Evolutionary conservation across 2,329 filamentous ascomycete species (phyloP), one percentile per base, ranked within the genome.

Genomic region (Davidsoniella australis): DNA sequence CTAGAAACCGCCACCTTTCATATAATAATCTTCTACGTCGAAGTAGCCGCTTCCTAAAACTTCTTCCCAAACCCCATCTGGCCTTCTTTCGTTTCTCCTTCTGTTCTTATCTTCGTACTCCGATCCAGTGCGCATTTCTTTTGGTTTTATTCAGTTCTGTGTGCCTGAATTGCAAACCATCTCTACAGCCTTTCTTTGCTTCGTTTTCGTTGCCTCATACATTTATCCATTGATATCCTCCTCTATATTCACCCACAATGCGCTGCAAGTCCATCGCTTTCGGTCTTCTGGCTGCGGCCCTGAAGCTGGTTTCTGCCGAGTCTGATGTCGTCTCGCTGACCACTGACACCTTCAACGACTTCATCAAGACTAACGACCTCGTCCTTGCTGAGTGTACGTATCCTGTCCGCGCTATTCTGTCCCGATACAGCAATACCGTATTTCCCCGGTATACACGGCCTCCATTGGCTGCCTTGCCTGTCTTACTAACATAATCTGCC

Each of bases 381-480:
- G 89, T 95, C 49, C 80, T 98, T 54, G 87, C 87, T 59, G 88
- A 98, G 71, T 98, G 85, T 89, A 72, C 68, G 82, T 69, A 39
- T 24, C 20, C 16, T 38, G 23, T 40, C 20, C 24, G 8, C 7
- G 17, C 29, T 45, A 14, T n/a, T 47, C 24, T 42, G 40, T 24
- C 17, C 40, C 17, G 10, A 24, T 24, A 17, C 40, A 17, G 18
- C 18, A 42, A 33, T 17, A 9, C 42, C 14, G 26, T 16, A 20
- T 24, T 5, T 14, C 40, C 40, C 17, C 17, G 10, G 16, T 42
- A 12, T 16, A 14, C 17, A 42, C 17, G 39, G 6, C n/a, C 16
- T 4, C 4, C 23, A 26, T 26, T 26, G n/a, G 18, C 2, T 44
- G 4, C 18, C 42, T 7, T 44, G 4, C 18, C 42, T 7, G 40